A percentile compares a stretch with the other conserved stretches of the same genome.
Evolutionary conservation across 1,139 yeast species (phyloP).

Genomic region (Suhomyces coccinellae): DNA sequence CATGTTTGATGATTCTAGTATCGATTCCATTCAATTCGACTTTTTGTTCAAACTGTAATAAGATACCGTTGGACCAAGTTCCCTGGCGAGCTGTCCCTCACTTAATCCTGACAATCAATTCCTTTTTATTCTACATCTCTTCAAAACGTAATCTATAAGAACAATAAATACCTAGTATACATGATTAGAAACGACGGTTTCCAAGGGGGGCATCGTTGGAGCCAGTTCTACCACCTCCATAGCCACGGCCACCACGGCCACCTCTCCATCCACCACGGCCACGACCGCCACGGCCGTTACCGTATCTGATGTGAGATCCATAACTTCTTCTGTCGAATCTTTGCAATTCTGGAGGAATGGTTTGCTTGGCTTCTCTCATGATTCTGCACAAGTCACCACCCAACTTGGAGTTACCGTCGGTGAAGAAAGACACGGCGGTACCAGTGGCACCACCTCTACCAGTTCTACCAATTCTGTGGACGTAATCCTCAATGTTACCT

Average conservation of each 20-base stretch:
- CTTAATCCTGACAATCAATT: too few relatives aligned
- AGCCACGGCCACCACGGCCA: conserved; percentile 50
- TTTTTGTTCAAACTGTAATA: background rate
- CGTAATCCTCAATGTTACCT: conserved; percentile 96
- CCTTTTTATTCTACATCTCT: background rate
- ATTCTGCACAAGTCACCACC: conserved; percentile 91
- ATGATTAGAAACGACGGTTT: conserved; percentile 25
- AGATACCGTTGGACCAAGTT: too few relatives aligned
- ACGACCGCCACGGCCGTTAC: conserved; percentile 62
- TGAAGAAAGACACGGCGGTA: conserved; percentile 93
- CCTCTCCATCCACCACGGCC: conserved; percentile 43
- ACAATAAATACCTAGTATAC: conserved; percentile 7
- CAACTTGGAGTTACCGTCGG: conserved; percentile 80
- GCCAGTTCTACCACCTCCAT: conserved; percentile 35
- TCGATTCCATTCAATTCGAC: too few relatives aligned
- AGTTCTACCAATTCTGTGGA: conserved; percentile 94
- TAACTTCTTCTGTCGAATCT: conserved; percentile 55
- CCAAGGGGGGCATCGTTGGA: conserved; percentile 27
- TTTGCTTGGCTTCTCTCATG: conserved; percentile 94
- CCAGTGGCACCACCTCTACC: conserved; percentile 98
- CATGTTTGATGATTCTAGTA: too few relatives aligned
- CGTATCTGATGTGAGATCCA: conserved; percentile 59
- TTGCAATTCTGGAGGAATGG: conserved; percentile 65
- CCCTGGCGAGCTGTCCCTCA: too few relatives aligned
- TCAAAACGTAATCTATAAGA: conserved; percentile 3